Base-by-base conservation (phyloP, 2,329 filamentous ascomycete species). In the Fusarium virguliforme region DNA sequence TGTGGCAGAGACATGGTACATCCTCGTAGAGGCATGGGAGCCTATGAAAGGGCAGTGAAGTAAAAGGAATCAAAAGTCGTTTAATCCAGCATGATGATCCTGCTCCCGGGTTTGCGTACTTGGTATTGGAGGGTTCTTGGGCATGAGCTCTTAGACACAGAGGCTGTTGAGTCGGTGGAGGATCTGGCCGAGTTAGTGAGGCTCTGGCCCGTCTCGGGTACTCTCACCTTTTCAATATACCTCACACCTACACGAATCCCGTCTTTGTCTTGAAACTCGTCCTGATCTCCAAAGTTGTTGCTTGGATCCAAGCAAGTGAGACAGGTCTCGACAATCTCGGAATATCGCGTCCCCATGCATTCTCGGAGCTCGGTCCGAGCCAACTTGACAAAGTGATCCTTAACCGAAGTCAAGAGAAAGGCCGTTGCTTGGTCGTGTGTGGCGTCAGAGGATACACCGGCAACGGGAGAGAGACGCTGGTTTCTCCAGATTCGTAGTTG, bases 301-400 rank as follows among this genome's bases (percentile, higher is more conserved):
- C 71, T 74, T 4, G 68, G 35, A 56, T 81, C 80, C 13, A 81
- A 56, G 37, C 79, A 81, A 0, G 78, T 80, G 18, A 83, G 65
- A n/a, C 81, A 82, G 6, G 75, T 77, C 6, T 76, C 63, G 0
- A 81, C 80, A 3, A 81, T 60, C 6, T 73, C 51, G 6, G 76
- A 64, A 54, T 81, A 83, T 35, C 60, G 75, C 4, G 64, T 60
- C 2, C 79, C 80, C 76, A 80, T 79, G 6, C 59, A 51, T 6
- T 51, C 24, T 8, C 71, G 74, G 1, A 81, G 62, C 3, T 54
- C 26, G 32, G 57, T 55, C 9, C 13, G n/a, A 26, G 34, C 7
- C 24, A 56, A 34, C 18, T 18, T 8, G 6, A 53, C 8, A 22
- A 56, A 15, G 1, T 6, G 15, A 3, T 28, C n/a, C 5, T 41